Base-by-base conservation (phyloP, 176 grass and related monocot species). In the Calamus simplicifolius region DNA sequence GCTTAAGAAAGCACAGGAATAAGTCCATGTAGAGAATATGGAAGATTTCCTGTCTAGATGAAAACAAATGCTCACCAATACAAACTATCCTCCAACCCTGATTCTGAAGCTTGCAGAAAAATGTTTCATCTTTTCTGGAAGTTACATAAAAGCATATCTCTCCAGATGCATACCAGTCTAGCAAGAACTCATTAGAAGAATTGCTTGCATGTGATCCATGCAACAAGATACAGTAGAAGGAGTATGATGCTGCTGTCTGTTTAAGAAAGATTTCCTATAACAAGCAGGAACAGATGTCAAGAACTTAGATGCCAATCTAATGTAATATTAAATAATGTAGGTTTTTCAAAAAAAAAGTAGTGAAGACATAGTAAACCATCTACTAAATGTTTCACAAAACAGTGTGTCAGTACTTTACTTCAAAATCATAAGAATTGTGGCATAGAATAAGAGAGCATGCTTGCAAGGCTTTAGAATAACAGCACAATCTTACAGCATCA, bases 131-230 rank as follows among this genome's bases (percentile, higher is more conserved):
- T 18, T 67, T 65, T 72, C 60, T 71, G 16, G 80, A 85, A 70
- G 81, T 85, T 30, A 59, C 84, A 78, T 88, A 82, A 55, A 91
- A 70, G 65, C 74, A 90, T 60, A 35, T 75, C 28, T 77, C 79
- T 68, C 60, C 68, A 26, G 67, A 64, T 69, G 25, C 69, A 64
- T 61, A 55, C 87, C 81, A 85, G 55, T 85, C 71, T 51, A 74
- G 10, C 62, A 79, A 79, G 31, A 54, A 69, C 2, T 82, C 70
- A 29, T 73, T 78, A 18, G 59, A 57, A 7, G 48, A 75, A 65
- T n/a, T 4, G 1, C 26, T 64, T 56, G 27, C 71, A 53, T 48
- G 59, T 75, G 68, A 49, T 55, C 18, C 19, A 62, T 21, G 26
- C 31, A 73, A 23, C 27, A 30, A 26, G 19, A 75, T 70, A 67